Percentiles rank a stretch among this genome's conserved stretches.
phyloP scores from a whole-genome alignment of 129 eudicot species.

The Artemisia annua region DNA sequence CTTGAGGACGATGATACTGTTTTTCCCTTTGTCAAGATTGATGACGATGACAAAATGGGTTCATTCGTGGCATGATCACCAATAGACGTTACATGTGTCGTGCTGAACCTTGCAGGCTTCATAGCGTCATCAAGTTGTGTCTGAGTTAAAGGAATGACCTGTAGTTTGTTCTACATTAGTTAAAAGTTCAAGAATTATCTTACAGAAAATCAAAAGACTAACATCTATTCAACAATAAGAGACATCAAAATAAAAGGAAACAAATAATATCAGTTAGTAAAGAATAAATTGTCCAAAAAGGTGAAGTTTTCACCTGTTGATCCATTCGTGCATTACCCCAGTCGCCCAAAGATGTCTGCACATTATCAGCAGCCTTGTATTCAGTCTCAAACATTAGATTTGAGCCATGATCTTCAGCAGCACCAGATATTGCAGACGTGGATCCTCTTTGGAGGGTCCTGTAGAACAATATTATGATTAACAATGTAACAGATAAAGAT shows the following conservation, averaged over 20 bases:
- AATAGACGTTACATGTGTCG: conserved; percentile 44
- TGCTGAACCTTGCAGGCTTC: conserved; percentile 69
- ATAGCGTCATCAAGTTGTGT: conserved; percentile 91
- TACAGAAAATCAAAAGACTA: neutral
- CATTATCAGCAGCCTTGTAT: conserved; percentile 45
- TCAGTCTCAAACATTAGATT: conserved; percentile 45
- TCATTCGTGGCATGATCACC: conserved; percentile 58
- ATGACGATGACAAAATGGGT: conserved; percentile 50
- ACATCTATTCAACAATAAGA: neutral
- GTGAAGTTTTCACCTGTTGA: conserved; percentile 47
- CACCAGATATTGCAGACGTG: conserved; percentile 40
- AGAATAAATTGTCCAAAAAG: neutral
- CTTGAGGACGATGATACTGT: conserved; percentile 64
- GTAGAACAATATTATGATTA: conserved; percentile 18
- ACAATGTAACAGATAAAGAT: neutral
- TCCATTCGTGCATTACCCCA: conserved; percentile 49
- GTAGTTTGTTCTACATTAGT: conserved; percentile 18
- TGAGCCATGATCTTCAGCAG: conserved; percentile 43
- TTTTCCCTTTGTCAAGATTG: conserved; percentile 59
- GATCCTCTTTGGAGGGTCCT: conserved; percentile 56
- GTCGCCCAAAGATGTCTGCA: conserved; percentile 46
- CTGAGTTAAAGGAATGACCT: conserved; percentile 92
- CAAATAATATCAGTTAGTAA: conserved; percentile 6
- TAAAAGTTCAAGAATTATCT: conserved; percentile 4
- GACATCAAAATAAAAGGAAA: conserved; percentile 6